A percentile compares a stretch with the other conserved stretches of the same genome.
Evolutionary conservation across 75 land plant genomes (phyloP).

Genomic region (Selaginella moellendorffii): DNA sequence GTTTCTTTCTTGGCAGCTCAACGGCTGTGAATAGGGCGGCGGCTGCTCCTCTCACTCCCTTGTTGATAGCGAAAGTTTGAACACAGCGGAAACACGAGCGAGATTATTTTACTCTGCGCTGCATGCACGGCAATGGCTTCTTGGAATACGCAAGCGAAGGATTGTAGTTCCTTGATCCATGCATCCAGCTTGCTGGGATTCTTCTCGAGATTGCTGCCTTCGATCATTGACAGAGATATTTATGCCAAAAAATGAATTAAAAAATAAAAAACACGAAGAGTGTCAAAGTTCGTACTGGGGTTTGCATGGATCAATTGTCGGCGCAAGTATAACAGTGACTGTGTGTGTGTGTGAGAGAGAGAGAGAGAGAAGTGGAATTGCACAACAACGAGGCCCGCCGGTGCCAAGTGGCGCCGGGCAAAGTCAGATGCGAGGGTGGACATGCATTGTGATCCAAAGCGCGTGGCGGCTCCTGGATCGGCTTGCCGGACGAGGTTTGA

Average conservation of each 20-base stretch:
- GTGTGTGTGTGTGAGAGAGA: conserved; percentile 17
- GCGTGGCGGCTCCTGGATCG: too few species aligned
- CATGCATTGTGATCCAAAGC: too few species aligned
- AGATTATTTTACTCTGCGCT: conserved; percentile 15
- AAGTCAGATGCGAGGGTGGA: too few species aligned
- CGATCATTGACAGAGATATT: conserved; percentile 11
- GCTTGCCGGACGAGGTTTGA: too few species aligned
- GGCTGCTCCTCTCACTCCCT: conserved; percentile 16
- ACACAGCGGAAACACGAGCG: too few species aligned
- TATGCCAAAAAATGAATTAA: neutral
- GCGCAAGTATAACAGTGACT: too few species aligned
- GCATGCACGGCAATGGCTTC: conserved; percentile 25
- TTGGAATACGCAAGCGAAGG: conserved; percentile 20
- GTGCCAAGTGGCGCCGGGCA: too few species aligned
- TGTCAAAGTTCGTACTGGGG: too few species aligned
- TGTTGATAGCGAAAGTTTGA: too few species aligned
- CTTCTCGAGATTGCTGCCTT: conserved; percentile 17
- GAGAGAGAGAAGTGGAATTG: too few species aligned
- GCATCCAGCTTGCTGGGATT: conserved; percentile 25
- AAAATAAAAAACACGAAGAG: neutral
- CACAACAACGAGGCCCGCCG: too few species aligned
- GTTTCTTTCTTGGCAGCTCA: conserved; percentile 3
- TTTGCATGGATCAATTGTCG: too few species aligned
- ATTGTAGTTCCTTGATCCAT: conserved; percentile 28
- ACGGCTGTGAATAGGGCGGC: conserved; percentile 4